These are phyloP conservation scores for Fusarium pilosicola DNA, from an alignment of 2,329 filamentous ascomycete genomes.

Conservation along the genomic window DNA sequence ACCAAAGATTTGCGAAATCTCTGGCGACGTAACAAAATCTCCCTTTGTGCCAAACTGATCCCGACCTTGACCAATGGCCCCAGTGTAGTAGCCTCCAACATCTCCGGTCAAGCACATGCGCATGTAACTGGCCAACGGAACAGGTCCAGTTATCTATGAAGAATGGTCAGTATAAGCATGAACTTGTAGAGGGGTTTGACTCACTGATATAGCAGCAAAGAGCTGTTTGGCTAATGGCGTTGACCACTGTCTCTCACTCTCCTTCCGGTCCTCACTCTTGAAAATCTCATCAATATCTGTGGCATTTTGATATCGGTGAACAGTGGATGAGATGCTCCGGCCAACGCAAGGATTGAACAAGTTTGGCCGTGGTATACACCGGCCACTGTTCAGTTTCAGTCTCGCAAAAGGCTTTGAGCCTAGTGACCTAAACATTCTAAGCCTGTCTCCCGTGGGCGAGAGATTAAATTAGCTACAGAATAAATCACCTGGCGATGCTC, in stretches of 20 bases:
- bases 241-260: conserved; percentile 77
- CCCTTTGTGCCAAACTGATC: conserved; percentile 94
- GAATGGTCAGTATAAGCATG: background rate
- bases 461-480: background rate
- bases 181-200: background rate
- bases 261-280: background rate
- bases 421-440: conserved; percentile 36
- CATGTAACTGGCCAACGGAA: conserved; percentile 95
- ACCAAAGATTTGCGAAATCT: conserved; percentile 97
- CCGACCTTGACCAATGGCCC: conserved; percentile 70
- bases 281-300: conserved; percentile 24
- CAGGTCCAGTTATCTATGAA: conserved; percentile 77
- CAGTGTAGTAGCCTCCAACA: conserved; percentile 92
- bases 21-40: conserved; percentile 96
- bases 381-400: conserved; percentile 19
- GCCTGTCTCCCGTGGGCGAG: background rate
- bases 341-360: conserved; percentile 14
- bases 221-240: conserved; percentile 91
- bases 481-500: background rate
- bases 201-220: conserved; percentile 84
- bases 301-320: conserved; percentile 23
- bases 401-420: conserved; percentile 12
- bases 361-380: conserved; percentile 17
- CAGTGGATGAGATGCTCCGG: conserved; percentile 44
- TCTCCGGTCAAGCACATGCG: conserved; percentile 96